Evolutionary conservation across 345 rosid genomes (phyloP), one percentile per base, ranked within the genome.

Genomic region (Euclidium syriacum): DNA sequence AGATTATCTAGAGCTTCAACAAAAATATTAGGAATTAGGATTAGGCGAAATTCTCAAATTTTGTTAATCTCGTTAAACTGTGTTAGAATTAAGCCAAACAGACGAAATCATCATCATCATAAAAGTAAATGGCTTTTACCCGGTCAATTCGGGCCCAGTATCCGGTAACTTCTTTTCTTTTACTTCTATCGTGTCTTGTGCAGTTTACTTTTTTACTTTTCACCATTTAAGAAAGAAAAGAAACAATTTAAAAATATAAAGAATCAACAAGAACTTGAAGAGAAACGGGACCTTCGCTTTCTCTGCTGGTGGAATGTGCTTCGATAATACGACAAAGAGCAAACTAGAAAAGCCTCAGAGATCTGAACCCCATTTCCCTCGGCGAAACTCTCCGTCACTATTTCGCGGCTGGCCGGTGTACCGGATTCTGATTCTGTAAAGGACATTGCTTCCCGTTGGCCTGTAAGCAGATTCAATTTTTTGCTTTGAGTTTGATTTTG

Each of bases 241-340:
- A 38, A 41, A 3, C 25, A 29, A 52, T 41, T 41, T 10, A 10
- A 52, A 52, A 64, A 43, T 39, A 29, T 0, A 23, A 64, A 57
- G 18, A 66, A 10, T 4, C 24, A 14, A 10, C n/a, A n/a, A 43
- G 11, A 49, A 32, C 6, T 27, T 57, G 41, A 56, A 11, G 16
- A 62, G 14, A 41, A 27, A 53, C 23, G n/a, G n/a, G n/a, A 52
- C 32, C 23, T 14, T 62, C 68, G 43, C 55, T 69, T 54, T 69
- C 73, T 24, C 55, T 47, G 66, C 62, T 59, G 61, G 40, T 69
- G 41, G 32, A 34, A 33, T 4, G 26, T 60, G 60, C 67, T 68
- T 69, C 10, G 41, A 35, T 24, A 42, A 3, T 6, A 61, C 41
- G 27, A 53, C 33, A 35, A 6, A 52, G 14, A 20, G 42, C n/a